Percentiles rank a stretch among this genome's conserved stretches.
These are phyloP conservation scores for Fagopyrum tataricum DNA, from an alignment of 148 eudicot species.

Conservation along the genomic window DNA sequence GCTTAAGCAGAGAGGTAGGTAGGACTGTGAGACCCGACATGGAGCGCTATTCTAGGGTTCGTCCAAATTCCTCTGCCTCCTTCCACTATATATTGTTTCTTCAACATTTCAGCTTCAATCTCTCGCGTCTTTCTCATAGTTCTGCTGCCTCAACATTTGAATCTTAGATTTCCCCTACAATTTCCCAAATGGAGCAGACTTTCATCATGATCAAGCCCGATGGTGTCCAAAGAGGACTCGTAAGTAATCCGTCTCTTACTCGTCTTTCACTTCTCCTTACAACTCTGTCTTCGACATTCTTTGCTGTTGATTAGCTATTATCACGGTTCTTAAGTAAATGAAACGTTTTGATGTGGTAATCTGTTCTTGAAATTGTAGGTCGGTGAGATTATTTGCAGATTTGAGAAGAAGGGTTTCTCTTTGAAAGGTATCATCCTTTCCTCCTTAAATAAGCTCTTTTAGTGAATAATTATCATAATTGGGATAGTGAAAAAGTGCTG, in stretches of 20 bases:
- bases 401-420: constrained; percentile 90
- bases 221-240: constrained; percentile 5
- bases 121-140: neutral
- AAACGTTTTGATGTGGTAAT: neutral
- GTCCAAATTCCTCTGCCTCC: neutral
- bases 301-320: neutral
- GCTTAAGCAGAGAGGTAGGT: neutral
- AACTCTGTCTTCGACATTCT: no score
- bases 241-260: neutral
- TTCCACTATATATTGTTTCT: neutral
- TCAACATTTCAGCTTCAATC: neutral
- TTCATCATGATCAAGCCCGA: constrained; percentile 4
- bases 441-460: neutral
- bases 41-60: neutral
- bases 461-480: neutral
- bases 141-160: neutral
- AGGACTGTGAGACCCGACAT: neutral
- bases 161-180: neutral
- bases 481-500: neutral
- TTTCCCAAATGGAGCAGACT: neutral
- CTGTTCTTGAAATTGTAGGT: constrained; percentile 25
- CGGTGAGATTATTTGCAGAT: constrained; percentile 84
- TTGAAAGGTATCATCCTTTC: constrained; percentile 47
- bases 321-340: no score
- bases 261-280: no score